Evolutionary conservation across 2,329 filamentous ascomycete species (phyloP), one percentile per base, ranked within the genome.

Genomic region (Fusarium redolens): DNA sequence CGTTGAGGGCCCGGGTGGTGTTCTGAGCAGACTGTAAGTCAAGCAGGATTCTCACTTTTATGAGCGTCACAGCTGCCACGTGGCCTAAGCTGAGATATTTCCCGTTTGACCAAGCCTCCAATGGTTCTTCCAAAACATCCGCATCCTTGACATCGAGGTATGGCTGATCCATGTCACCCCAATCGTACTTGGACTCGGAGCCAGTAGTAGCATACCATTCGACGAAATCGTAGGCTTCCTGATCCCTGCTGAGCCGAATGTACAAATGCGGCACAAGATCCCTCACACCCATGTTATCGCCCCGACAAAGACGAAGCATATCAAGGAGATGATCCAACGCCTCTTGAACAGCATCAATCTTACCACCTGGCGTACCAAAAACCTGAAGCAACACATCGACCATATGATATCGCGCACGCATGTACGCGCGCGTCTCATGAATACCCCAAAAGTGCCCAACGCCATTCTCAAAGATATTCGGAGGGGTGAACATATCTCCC

Each of bases 201-300:
- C 60, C 68, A 4, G 52, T 65, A 1, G 72, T 78, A 0, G 72
- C 78, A 64, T 77, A 81, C 78, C 80, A 82, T 72, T 80, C 83
- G 6, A 82, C 51, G 41, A 85, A 85, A 60, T 85, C 83, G 67
- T 86, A 86, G 72, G 81, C 84, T n/a, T 86, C 85, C 72, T 89
- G 86, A 62, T 89, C 86, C 45, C 75, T 79, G 25, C 82, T 81
- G 11, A 89, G 79, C 5, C 86, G 83, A 18, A 90, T 73, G 61
- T 84, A 80, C 14, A 86, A 45, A 1, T 74, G 68, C 0, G 87
- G 86, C 0, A 86, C 65, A 0, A 84, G 25, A 22, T 82, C 47
- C 1, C 86, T 81, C 6, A 86, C 22, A 0, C 83, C 82, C 79
- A 86, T 78, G 64, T 84, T 84, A 70, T 89, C 86, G 15, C 69